Evolutionary conservation across 2,329 filamentous ascomycete genomes (phyloP), one percentile per base, ranked within the genome.

Genomic region (Epichloe gansuensis): DNA sequence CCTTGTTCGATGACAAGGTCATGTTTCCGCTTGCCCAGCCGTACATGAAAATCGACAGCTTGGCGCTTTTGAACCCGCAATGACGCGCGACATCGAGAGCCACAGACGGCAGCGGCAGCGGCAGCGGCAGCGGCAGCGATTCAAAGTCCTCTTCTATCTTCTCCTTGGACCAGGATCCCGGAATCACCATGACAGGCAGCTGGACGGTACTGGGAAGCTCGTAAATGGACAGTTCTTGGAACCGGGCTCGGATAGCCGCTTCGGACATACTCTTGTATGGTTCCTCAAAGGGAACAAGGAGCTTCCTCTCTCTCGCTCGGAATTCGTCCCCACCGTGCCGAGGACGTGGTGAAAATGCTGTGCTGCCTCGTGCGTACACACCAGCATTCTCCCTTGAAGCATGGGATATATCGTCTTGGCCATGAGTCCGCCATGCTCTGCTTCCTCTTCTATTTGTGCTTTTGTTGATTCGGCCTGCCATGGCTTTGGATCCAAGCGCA

Each of bases 1-100:
- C 70, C 57, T 69, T 70, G 51, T 72, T 72, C 5, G 68, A 70
- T 6, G 70, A 72, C 2, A 72, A 46, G 1, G 69, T 72, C 21
- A 62, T 61, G 2, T 65, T 43, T 8, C 61, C 62, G 12, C 56
- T 59, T 15, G 60, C 63, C 70, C 70, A 72, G 4, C 69, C 69
- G 28, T 71, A 65, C 60, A 71, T 62, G 55, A 69, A 70, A 25
- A 69, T 67, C 37, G 66, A 67, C 17, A 69, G 60, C 57, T 70
- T 69, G 44, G 67, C 63, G 54, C 62, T 65, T 54, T 65, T 67
- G 52, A 72, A 67, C 2, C 58, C 60, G 13, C 64, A 63, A 39
- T 61, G 59, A 12, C 56, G 54, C 4, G 61, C 66, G 5, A 68
- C 67, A 11, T 66, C 66, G 5, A 67, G 59, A 0, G 67, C 68